These are phyloP conservation scores for Lathyrus aphaca DNA, from an alignment of 306 rosid genomes.

Conservation along the genomic window DNA sequence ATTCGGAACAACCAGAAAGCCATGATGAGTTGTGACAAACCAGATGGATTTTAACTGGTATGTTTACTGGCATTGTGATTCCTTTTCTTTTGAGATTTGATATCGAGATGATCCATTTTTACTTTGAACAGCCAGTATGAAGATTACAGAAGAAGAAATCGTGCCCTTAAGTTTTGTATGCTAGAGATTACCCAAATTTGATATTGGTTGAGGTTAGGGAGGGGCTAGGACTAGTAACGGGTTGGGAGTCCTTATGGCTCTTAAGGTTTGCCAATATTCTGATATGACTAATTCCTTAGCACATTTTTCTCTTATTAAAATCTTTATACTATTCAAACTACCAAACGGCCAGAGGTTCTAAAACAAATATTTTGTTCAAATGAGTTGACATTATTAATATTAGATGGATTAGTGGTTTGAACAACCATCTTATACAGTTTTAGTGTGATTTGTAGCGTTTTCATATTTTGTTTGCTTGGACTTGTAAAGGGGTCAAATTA, in stretches of 20 bases:
- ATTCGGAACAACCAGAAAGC: slow-evolving; percentile 60
- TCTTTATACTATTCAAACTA: slow-evolving; percentile 23
- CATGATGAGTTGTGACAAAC: slow-evolving; percentile 78
- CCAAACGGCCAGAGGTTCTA: slow-evolving; percentile 16
- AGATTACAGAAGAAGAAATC: slow-evolving; percentile 39
- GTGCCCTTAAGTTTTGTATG: slow-evolving; percentile 39
- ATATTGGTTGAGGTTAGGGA: slow-evolving; percentile 31
- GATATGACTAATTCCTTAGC: slow-evolving; percentile 34
- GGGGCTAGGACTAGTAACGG: slow-evolving; percentile 32
- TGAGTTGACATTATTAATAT: slow-evolving; percentile 23
- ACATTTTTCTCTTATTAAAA: slow-evolving; percentile 35
- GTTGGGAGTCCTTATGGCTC: slow-evolving; percentile 36
- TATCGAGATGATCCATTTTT: slow-evolving; percentile 32
- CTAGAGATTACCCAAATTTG: slow-evolving; percentile 39
- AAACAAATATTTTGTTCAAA: slow-evolving; percentile 32
- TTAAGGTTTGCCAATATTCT: slow-evolving; percentile 22
- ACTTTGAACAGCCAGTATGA: slow-evolving; percentile 43
- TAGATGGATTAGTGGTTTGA: background rate
- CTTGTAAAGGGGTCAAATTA: background rate
- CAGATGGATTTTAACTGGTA: slow-evolving; percentile 27
- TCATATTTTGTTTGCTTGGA: slow-evolving; percentile 27
- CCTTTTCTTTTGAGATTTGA: slow-evolving; percentile 30
- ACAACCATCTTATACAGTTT: slow-evolving; percentile 21
- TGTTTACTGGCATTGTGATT: slow-evolving; percentile 37
- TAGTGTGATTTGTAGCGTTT: background rate